These are phyloP conservation scores for Parmales sp. DNA, from an alignment of 108 stramenopile genomes.

Conservation along the genomic window DNA sequence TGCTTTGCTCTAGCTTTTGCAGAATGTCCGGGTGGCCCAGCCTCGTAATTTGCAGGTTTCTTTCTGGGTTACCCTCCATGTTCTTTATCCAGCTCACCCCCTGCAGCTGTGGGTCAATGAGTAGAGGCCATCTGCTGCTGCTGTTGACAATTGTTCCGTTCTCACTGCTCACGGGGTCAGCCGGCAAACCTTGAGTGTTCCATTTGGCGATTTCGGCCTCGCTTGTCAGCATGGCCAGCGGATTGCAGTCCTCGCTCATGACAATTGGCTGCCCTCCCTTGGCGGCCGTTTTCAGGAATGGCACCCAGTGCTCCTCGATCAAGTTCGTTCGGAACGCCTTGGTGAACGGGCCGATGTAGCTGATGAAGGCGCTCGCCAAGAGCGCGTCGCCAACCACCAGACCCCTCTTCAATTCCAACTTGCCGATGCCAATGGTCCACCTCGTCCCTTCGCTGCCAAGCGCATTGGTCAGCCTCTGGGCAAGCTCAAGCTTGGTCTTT, in stretches of 20 bases:
- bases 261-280: constrained; percentile 20
- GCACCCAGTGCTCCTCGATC: constrained; percentile 31
- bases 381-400: constrained; percentile 50
- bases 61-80: constrained; percentile 15
- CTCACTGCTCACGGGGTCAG: constrained; percentile 39
- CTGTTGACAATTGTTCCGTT: constrained; percentile 48
- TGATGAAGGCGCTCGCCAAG: constrained; percentile 46
- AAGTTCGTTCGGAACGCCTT: constrained; percentile 45
- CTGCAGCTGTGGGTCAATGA: constrained; percentile 61
- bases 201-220: constrained; percentile 47
- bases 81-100: constrained; percentile 42
- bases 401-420: constrained; percentile 33
- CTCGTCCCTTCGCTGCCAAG: constrained; percentile 53
- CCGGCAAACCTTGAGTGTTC: constrained; percentile 48
- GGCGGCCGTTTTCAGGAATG: constrained; percentile 29
- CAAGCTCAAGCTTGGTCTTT: constrained; percentile 49
- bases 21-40: constrained; percentile 38
- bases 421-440: constrained; percentile 44
- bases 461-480: constrained; percentile 51
- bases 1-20: constrained; percentile 33
- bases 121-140: constrained; percentile 46
- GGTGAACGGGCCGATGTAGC: constrained; percentile 53
- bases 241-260: constrained; percentile 24
- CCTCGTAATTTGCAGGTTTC: constrained; percentile 32
- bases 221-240: constrained; percentile 31